Conservation (phyloP, 1,284 basidiomycete genomes). For the Grifola frondosa region DNA sequence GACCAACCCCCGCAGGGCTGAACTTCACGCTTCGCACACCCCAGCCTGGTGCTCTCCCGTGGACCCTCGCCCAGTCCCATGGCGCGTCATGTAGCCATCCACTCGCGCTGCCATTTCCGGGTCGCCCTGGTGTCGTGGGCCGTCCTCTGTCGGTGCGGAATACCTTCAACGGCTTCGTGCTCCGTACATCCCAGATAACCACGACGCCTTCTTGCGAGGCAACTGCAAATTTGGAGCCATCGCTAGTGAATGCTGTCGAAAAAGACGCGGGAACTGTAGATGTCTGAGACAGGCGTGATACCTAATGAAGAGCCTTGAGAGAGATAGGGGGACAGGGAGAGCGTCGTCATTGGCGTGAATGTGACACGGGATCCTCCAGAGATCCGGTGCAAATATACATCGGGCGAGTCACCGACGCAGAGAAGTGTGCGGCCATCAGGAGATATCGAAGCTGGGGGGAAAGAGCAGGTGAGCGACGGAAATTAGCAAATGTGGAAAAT, state of each 20-base stretch:
- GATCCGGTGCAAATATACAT: conserved; percentile 75
- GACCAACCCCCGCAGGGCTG: conserved; percentile 49
- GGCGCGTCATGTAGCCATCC: conserved; percentile 62
- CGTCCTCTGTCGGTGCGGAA: conserved; percentile 56
- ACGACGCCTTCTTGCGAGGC: conserved; percentile 85
- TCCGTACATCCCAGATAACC: conserved; percentile 77
- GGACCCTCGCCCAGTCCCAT: conserved; percentile 62
- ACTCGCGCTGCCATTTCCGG: conserved; percentile 44
- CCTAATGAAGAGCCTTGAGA: too few relatives aligned
- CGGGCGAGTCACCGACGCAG: conserved; percentile 83
- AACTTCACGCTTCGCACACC: conserved; percentile 80
- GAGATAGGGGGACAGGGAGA: conserved; percentile 56
- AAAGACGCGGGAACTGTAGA: conserved; percentile 70
- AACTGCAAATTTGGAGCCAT: conserved; percentile 82
- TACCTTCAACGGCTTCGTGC: conserved; percentile 65
- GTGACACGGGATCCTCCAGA: conserved; percentile 55
- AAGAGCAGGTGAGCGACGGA: conserved; percentile 2
- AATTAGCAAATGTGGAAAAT: conserved; percentile 13
- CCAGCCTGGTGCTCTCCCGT: conserved; percentile 64
- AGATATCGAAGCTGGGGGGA: conserved; percentile 68
- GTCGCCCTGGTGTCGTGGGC: conserved; percentile 27
- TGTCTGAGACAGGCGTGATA: conserved; percentile 28
- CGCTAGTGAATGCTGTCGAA: conserved; percentile 78
- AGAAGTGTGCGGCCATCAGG: conserved; percentile 82
- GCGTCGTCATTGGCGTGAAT: conserved; percentile 55